A percentile compares a stretch with the other conserved stretches of the same genome.
Conservation (phyloP, 2,329 filamentous ascomycete genomes). For the Hypoxylon sp. region DNA sequence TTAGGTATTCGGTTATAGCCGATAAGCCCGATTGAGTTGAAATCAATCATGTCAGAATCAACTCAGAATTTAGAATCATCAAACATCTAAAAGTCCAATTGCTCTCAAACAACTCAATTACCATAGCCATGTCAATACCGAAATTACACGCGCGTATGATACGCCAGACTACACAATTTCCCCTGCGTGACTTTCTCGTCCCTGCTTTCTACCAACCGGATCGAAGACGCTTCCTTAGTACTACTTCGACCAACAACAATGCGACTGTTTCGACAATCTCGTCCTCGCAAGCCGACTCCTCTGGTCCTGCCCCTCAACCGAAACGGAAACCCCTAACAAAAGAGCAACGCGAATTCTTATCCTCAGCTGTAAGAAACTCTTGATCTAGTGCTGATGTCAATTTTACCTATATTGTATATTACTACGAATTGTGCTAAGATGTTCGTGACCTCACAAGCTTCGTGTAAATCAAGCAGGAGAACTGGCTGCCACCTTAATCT, state of each 20-base stretch:
- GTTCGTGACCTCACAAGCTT: slow-evolving; percentile 62
- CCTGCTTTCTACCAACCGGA: slow-evolving; percentile 46
- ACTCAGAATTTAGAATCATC: no score
- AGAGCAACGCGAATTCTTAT: slow-evolving; percentile 77
- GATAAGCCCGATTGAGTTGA: no score
- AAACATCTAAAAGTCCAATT: not conserved
- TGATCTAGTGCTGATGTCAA: not conserved
- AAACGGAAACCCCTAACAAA: slow-evolving; percentile 69
- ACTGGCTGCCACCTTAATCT: slow-evolving; percentile 95
- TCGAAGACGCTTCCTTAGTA: slow-evolving; percentile 38
- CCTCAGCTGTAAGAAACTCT: slow-evolving; percentile 67
- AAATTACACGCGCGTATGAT: slow-evolving; percentile 34
- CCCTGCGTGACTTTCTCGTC: slow-evolving; percentile 51
- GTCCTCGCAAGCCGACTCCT: slow-evolving; percentile 41
- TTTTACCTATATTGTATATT: no score
- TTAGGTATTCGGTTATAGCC: no score
- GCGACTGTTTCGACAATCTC: slow-evolving; percentile 39
- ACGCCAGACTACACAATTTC: slow-evolving; percentile 36
- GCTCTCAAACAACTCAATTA: no score
- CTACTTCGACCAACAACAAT: slow-evolving; percentile 35
- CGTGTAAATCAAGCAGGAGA: slow-evolving; percentile 98
- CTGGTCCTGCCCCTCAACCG: slow-evolving; percentile 51
- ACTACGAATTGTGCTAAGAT: slow-evolving; percentile 13
- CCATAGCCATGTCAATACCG: slow-evolving; percentile 38
- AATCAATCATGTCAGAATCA: no score